These are phyloP conservation scores for Pichia cephalocereana DNA, from an alignment of 805 yeast genomes.

Conservation along the genomic window DNA sequence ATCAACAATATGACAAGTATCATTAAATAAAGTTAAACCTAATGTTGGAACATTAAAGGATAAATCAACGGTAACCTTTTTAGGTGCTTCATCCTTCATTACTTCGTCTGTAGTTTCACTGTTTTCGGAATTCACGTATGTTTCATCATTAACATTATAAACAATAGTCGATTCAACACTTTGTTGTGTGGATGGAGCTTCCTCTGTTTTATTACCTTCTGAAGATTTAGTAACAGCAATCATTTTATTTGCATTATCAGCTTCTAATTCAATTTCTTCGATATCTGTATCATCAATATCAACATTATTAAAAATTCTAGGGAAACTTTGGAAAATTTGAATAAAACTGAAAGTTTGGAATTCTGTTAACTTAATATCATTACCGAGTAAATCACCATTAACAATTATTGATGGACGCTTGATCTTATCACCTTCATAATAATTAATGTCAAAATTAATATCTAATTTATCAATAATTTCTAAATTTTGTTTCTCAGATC, in stretches of 20 bases:
- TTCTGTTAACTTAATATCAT: conserved; percentile 62
- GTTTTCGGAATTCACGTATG: background rate
- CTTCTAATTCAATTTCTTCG: conserved; percentile 54
- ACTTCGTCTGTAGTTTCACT: background rate
- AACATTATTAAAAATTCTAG: conserved; percentile 41
- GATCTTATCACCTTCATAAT: conserved; percentile 32
- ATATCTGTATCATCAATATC: conserved; percentile 33
- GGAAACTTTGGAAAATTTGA: conserved; percentile 45
- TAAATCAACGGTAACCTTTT: conserved; percentile 30
- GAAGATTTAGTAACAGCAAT: conserved; percentile 14
- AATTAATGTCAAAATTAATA: conserved; percentile 49
- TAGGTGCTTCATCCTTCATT: background rate
- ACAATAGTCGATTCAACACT: background rate
- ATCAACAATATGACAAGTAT: conserved; percentile 31
- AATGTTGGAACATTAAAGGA: conserved; percentile 53
- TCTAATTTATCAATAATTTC: conserved; percentile 63
- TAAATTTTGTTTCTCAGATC: conserved; percentile 38
- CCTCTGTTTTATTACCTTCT: background rate
- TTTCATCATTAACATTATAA: background rate
- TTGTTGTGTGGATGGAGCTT: background rate
- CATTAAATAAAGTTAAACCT: conserved; percentile 51
- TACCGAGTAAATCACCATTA: conserved; percentile 51
- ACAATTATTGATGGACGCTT: conserved; percentile 42
- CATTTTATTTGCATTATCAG: conserved; percentile 50
- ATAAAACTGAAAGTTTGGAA: conserved; percentile 53